Evolutionary conservation across 192 early-diverging fungal species (phyloP).

Genomic region (Coemansia sp.): DNA sequence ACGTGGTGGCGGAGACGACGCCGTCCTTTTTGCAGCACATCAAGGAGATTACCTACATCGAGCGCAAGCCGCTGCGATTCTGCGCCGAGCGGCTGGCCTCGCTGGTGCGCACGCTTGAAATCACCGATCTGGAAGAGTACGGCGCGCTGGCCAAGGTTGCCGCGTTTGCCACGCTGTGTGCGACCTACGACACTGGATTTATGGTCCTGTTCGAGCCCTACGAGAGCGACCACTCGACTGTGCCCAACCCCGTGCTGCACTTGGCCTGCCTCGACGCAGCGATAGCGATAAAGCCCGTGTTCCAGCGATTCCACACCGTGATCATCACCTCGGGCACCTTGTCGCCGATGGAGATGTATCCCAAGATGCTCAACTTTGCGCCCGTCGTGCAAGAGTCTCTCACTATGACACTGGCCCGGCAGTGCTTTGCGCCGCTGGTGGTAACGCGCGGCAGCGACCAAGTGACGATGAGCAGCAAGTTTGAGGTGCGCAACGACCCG

Average conservation of each 20-base stretch:
- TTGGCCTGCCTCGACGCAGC: conserved; percentile 96
- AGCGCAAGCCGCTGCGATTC: conserved; percentile 93
- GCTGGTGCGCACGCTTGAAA: conserved; percentile 89
- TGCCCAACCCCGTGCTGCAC: conserved; percentile 96
- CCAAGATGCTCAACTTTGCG: conserved; percentile 88
- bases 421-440: conserved; percentile 96
- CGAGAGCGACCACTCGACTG: conserved; percentile 88
- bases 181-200: conserved; percentile 97
- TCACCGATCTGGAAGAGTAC: conserved; percentile 90
- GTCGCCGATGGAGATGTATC: conserved; percentile 98
- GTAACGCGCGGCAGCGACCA: conserved; percentile 98
- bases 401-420: conserved; percentile 93
- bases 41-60: conserved; percentile 94
- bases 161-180: conserved; percentile 90
- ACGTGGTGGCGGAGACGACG: conserved; percentile 97
- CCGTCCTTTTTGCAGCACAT: conserved; percentile 92
- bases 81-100: conserved; percentile 91
- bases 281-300: conserved; percentile 95
- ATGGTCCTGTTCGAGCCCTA: conserved; percentile 96
- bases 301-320: conserved; percentile 94
- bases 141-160: conserved; percentile 85
- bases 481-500: conserved; percentile 98
- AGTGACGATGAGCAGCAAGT: conserved; percentile 96
- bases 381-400: conserved; percentile 92
- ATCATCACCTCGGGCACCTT: conserved; percentile 99